Conservation (phyloP, 768 basidiomycete genomes). For the Mycena chlorophos region DNA sequence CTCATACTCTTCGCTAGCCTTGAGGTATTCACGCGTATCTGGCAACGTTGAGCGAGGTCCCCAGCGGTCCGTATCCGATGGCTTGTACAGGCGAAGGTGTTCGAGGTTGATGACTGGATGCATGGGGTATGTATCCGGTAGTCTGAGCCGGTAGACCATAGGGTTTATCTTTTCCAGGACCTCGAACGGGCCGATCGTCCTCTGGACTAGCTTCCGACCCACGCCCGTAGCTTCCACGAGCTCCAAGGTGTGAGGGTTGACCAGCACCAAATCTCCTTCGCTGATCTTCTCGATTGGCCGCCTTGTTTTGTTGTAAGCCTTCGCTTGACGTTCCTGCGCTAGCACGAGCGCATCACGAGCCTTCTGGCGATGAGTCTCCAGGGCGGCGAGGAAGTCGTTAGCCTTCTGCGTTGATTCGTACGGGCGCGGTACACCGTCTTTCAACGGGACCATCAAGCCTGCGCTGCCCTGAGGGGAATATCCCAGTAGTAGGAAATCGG, state of each 20-base stretch:
- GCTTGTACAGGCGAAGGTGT: conserved; percentile 19
- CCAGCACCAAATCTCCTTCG: conserved; percentile 13
- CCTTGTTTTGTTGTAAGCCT: conserved; percentile 20
- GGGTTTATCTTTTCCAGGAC: conserved; percentile 25
- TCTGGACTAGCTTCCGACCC: conserved; percentile 25
- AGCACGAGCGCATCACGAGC: conserved; percentile 16
- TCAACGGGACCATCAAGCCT: background rate
- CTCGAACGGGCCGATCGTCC: no score
- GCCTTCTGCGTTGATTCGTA: conserved; percentile 2
- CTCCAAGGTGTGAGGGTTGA: conserved; percentile 26
- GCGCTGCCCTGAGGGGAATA: conserved; percentile 22
- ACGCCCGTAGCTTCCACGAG: conserved; percentile 22
- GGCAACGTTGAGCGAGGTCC: background rate
- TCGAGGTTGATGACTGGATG: conserved; percentile 24
- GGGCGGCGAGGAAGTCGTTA: background rate
- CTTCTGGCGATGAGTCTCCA: background rate
- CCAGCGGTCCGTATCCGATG: conserved; percentile 3
- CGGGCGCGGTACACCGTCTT: background rate
- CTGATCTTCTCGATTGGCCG: background rate
- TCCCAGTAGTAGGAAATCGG: conserved; percentile 30
- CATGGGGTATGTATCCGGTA: conserved; percentile 24
- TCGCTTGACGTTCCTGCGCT: conserved; percentile 24
- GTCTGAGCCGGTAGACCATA: conserved; percentile 18
- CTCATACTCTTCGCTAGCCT: background rate
- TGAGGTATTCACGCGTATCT: background rate